Evolutionary conservation across 2,329 filamentous ascomycete genomes (phyloP).

Genomic region (Hysterium pulicare): DNA sequence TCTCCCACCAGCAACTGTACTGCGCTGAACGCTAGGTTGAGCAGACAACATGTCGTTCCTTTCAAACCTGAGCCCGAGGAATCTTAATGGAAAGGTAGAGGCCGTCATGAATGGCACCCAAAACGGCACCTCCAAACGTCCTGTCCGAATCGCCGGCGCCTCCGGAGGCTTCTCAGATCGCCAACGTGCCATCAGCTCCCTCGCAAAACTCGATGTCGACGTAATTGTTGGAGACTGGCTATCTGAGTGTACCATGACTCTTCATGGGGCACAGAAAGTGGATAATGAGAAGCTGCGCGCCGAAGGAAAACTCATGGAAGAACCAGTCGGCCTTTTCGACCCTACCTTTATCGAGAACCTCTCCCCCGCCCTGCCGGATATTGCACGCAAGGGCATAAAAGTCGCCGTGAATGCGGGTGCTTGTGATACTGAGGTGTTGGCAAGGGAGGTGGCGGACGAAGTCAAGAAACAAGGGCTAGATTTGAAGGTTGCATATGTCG

Average conservation of each 20-base stretch:
- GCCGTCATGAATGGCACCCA: no score
- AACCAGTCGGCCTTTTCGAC: slow-evolving; percentile 38
- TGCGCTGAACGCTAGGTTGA: no score
- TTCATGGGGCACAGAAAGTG: slow-evolving; percentile 12
- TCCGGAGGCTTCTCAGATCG: slow-evolving; percentile 42
- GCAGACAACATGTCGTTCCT: no score
- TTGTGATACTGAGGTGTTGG: slow-evolving; percentile 26
- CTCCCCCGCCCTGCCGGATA: slow-evolving; percentile 36
- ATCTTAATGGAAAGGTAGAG: no score
- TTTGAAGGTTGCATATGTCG: slow-evolving; percentile 39
- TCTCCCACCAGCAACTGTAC: no score
- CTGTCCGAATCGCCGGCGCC: slow-evolving; percentile 39
- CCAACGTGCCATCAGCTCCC: slow-evolving; percentile 37
- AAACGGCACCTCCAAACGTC: background rate
- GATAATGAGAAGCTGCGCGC: slow-evolving; percentile 32
- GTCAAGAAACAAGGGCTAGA: slow-evolving; percentile 18
- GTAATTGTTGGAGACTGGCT: slow-evolving; percentile 21
- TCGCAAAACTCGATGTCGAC: slow-evolving; percentile 28
- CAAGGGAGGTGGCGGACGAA: slow-evolving; percentile 22
- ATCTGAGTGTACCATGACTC: slow-evolving; percentile 19
- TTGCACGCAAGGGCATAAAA: slow-evolving; percentile 31
- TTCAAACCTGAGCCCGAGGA: no score
- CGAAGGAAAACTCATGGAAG: slow-evolving; percentile 15
- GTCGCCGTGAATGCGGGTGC: slow-evolving; percentile 35
- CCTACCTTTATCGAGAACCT: slow-evolving; percentile 51